Evolutionary conservation across 352 stramenopile species (phyloP).

Genomic region (Halophytophthora batemanensis): DNA sequence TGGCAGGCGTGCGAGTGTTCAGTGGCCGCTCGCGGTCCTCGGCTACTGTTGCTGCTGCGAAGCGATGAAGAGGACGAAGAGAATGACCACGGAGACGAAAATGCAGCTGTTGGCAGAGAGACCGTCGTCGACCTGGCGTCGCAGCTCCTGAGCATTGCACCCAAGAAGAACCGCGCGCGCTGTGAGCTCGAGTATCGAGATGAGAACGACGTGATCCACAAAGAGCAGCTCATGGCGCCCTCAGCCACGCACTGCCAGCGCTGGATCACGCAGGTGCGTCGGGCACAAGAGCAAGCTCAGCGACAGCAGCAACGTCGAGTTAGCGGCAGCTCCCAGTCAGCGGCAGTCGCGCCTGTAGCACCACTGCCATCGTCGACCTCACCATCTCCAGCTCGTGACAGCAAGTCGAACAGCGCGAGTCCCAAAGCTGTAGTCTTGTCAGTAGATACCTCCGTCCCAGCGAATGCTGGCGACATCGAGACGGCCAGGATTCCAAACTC

Average conservation of each 20-base stretch:
- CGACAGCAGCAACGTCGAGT: slow-evolving; percentile 20
- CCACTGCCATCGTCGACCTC: slow-evolving; percentile 13
- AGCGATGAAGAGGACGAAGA: slow-evolving; percentile 19
- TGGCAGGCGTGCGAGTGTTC: slow-evolving; percentile 51
- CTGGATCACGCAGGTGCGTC: slow-evolving; percentile 50
- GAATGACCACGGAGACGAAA: slow-evolving; percentile 24
- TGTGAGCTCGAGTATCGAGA: slow-evolving; percentile 47
- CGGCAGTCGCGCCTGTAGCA: slow-evolving; percentile 11
- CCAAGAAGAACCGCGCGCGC: slow-evolving; percentile 62
- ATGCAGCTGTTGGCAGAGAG: slow-evolving; percentile 1
- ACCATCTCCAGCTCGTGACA: too few species aligned
- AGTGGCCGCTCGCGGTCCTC: slow-evolving; percentile 28
- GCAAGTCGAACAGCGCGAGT: too few species aligned
- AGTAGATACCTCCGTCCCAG: too few species aligned
- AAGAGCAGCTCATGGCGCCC: slow-evolving; percentile 71
- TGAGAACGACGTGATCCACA: slow-evolving; percentile 9
- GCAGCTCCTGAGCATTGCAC: slow-evolving; percentile 41
- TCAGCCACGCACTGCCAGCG: slow-evolving; percentile 60
- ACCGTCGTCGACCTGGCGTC: slow-evolving; percentile 42
- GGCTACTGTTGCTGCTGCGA: slow-evolving; percentile 31
- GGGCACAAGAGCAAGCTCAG: slow-evolving; percentile 35
- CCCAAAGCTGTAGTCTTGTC: too few species aligned
- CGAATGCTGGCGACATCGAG: too few species aligned
- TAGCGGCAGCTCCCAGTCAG: slow-evolving; percentile 14
- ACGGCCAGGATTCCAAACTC: too few species aligned